Conservation (phyloP, 306 rosid genomes). For the Citrullus mucosospermus region DNA sequence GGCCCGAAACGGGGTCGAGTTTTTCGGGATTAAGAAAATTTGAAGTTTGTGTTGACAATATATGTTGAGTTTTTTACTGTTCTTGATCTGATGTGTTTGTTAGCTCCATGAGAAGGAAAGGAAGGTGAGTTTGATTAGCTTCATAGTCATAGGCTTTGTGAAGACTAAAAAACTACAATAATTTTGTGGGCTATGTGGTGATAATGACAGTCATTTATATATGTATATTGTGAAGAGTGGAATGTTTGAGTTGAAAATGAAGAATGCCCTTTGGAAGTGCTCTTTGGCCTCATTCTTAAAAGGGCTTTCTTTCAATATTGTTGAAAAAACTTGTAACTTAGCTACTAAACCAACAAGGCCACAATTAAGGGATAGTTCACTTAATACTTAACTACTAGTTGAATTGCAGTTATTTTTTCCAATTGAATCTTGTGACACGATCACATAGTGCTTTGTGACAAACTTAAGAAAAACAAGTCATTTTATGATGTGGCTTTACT, state of each 20-base stretch:
- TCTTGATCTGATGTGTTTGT: neutral
- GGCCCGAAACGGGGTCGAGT: neutral
- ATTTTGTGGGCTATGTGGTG: neutral
- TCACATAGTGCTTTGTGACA: too few species aligned
- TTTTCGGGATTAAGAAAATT: neutral
- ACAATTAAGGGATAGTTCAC: neutral
- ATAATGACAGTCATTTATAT: neutral
- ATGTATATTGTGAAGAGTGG: neutral
- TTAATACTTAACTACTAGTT: too few species aligned
- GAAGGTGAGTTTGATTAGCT: neutral
- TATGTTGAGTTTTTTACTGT: neutral
- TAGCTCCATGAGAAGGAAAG: neutral
- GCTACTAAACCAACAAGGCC: neutral
- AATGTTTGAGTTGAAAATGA: neutral
- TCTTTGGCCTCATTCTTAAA: neutral
- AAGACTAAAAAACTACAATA: slow-evolving; percentile 6
- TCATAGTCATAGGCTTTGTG: neutral
- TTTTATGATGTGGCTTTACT: too few species aligned
- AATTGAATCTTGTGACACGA: too few species aligned
- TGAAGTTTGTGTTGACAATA: neutral
- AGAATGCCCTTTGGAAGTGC: neutral
- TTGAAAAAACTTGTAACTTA: neutral
- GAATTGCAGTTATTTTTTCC: too few species aligned
- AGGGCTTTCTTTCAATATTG: neutral
- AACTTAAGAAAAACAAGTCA: too few species aligned